A percentile compares a stretch with the other conserved stretches of the same genome.
phyloP scores from a whole-genome alignment of 2,329 filamentous ascomycete species.

The Alternaria metachromatica region DNA sequence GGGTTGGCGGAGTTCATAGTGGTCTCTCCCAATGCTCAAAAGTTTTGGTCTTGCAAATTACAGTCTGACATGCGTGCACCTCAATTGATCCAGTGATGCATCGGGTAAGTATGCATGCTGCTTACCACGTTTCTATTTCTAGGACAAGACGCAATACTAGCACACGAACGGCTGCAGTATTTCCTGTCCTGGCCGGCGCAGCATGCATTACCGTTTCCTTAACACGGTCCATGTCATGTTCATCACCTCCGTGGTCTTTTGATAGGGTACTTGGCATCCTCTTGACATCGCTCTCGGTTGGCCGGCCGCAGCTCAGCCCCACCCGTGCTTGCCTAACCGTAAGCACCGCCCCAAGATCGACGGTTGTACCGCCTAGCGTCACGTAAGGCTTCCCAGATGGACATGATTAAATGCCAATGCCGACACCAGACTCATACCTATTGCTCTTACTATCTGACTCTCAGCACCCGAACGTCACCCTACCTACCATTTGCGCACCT shows the following conservation, averaged over 20 bases:
- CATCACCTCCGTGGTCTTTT: background rate
- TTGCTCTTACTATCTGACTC: background rate
- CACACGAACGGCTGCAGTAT: background rate
- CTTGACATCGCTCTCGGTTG: background rate
- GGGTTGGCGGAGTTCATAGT: slow-evolving; percentile 5
- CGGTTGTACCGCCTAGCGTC: background rate
- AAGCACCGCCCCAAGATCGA: slow-evolving; percentile 6
- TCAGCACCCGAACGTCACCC: background rate
- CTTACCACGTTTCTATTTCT: background rate
- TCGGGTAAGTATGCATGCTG: background rate
- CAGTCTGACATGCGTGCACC: background rate
- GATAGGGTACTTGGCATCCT: background rate
- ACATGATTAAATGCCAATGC: background rate
- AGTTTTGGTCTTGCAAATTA: slow-evolving; percentile 5
- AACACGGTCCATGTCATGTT: background rate
- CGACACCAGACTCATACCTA: background rate
- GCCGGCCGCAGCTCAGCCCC: slow-evolving; percentile 1
- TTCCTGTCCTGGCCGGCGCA: background rate
- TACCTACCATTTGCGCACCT: background rate
- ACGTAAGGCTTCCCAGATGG: background rate
- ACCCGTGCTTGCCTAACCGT: background rate
- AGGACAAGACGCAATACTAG: background rate
- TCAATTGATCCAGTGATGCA: background rate
- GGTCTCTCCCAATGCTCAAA: slow-evolving; percentile 19
- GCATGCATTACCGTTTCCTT: background rate